Evolutionary conservation across 805 yeast genomes (phyloP).

Genomic region (Zygoascus tannicola): DNA sequence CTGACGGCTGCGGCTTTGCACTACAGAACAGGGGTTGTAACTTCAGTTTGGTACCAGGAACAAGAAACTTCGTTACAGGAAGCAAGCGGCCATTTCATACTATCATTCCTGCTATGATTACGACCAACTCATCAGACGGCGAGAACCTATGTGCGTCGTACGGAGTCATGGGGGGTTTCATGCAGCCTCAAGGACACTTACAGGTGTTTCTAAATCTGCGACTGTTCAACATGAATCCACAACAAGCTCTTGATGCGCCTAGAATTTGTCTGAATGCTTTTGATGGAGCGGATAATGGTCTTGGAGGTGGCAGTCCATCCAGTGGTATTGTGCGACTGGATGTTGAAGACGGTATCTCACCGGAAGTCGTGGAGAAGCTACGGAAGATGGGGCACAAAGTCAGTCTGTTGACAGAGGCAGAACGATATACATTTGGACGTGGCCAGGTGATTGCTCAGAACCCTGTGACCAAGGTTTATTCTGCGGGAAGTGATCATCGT

Average conservation of each 20-base stretch:
- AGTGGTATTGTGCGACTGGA: conserved; percentile 46
- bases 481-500: conserved; percentile 71
- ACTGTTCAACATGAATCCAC: conserved; percentile 57
- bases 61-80: conserved; percentile 55
- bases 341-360: conserved; percentile 56
- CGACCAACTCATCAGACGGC: conserved; percentile 26
- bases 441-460: conserved; percentile 58
- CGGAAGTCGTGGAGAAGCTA: conserved; percentile 38
- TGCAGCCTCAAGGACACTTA: conserved; percentile 79
- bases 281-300: conserved; percentile 39
- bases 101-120: conserved; percentile 73
- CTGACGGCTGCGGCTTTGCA: conserved; percentile 50
- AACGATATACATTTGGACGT: conserved; percentile 30
- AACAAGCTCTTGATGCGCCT: conserved; percentile 67
- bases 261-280: conserved; percentile 56
- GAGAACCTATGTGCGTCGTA: conserved; percentile 51
- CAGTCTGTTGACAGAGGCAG: conserved; percentile 32
- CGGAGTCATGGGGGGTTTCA: conserved; percentile 83
- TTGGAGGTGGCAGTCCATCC: conserved; percentile 58
- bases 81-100: conserved; percentile 74
- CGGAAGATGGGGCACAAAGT: conserved; percentile 50
- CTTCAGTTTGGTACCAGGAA: conserved; percentile 50
- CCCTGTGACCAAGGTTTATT: conserved; percentile 38
- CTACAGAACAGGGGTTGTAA: conserved; percentile 72
- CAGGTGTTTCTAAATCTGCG: conserved; percentile 63